Percentiles rank a stretch among this genome's conserved stretches.
Conservation (phyloP, 768 basidiomycete species). For the Mycena amicta region DNA sequence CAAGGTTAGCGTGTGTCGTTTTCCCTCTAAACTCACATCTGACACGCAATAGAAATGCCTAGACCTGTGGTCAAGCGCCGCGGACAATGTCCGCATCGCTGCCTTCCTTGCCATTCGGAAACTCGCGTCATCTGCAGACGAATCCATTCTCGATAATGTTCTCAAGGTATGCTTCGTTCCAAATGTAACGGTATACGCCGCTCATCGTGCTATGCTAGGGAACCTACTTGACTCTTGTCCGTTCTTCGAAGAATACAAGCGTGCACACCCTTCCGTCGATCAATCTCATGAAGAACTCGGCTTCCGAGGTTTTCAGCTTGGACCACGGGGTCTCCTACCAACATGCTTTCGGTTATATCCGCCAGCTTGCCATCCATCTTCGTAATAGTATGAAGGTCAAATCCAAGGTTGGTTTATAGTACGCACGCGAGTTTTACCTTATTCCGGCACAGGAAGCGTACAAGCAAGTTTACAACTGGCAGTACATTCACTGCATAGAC, state of each 20-base stretch:
- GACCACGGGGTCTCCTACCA: conserved; percentile 80
- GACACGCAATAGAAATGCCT: conserved; percentile 64
- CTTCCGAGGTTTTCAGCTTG: conserved; percentile 86
- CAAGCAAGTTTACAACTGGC: conserved; percentile 98
- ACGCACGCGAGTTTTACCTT: neutral
- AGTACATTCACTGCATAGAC: conserved; percentile 93
- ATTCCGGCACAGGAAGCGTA: conserved; percentile 70
- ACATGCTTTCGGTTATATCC: conserved; percentile 94
- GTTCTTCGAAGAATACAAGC: conserved; percentile 83
- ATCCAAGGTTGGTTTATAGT: conserved; percentile 60
- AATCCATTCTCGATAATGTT: conserved; percentile 79
- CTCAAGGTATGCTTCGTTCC: conserved; percentile 64
- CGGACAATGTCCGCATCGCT: conserved; percentile 81
- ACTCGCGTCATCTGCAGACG: conserved; percentile 77
- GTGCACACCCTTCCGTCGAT: conserved; percentile 87
- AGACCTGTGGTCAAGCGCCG: conserved; percentile 78
- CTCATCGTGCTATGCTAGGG: conserved; percentile 48
- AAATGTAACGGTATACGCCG: neutral
- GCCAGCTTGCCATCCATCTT: conserved; percentile 91
- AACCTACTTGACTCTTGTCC: conserved; percentile 85
- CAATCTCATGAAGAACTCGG: conserved; percentile 97
- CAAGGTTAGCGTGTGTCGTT: conserved; percentile 53
- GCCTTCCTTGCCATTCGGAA: conserved; percentile 84
- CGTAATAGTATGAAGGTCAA: conserved; percentile 89
- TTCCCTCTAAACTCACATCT: conserved; percentile 11